Evolutionary conservation across 805 yeast species (phyloP), one percentile per base, ranked within the genome.

Genomic region (Metschnikowia lunata): DNA sequence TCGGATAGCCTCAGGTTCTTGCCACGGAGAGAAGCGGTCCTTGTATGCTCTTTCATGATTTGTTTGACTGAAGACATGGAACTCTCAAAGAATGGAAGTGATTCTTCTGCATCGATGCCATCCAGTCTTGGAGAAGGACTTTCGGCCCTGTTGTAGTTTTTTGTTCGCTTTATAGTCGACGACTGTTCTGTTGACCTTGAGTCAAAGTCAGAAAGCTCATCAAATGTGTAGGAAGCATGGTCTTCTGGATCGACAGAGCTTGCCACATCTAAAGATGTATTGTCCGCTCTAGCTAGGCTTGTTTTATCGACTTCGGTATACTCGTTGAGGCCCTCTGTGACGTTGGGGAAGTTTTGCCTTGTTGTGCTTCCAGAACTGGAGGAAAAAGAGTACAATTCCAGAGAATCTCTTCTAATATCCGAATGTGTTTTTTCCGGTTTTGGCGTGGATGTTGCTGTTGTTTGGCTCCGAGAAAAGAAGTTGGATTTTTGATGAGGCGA

Each of bases 391-490:
- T 43, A 39, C 28, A 39, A 18, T n/a, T 43, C 47, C 42, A 43
- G 46, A 12, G 39, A 12, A 11, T 43, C 46, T 11, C 26, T 14
- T 29, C 26, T 32, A 12, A 28, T 10, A 13, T 36, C 34, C 7
- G 23, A 4, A 7, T 15, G 8, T 9, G 56, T 45, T 39, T 55
- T 64, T 33, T 54, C 51, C 9, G 58, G 52, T 34, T 67, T 68
- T 1, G 74, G 74, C 1, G 74, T 69, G 11, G 72, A 67, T 1
- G 75, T 69, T 1, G 71, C 67, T 1, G 71, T 68, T 31, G 40
- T 43, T 8, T 43, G 52, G 31, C 37, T 43, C 4, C 44, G 43
- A 11, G 47, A 40, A 9, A 40, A 39, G 9, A 36, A 41, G 10
- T 34, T 10, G 11, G 48, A 45, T n/a, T 32, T 39, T 7, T 46